Conservation (phyloP, 805 yeast species). For the Dipodascus albidus region DNA sequence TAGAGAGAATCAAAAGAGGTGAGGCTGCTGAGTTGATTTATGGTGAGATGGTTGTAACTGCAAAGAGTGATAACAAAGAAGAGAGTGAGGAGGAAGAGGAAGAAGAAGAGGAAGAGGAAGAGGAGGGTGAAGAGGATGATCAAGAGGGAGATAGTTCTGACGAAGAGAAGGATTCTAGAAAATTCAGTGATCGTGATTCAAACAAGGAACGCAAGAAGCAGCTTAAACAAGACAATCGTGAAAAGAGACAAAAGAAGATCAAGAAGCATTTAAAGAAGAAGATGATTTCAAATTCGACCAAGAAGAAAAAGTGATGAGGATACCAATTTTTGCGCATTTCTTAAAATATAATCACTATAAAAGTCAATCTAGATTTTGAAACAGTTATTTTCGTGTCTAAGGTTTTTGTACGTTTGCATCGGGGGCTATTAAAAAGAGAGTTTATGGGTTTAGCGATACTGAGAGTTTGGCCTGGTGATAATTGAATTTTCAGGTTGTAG, state of each 20-base stretch:
- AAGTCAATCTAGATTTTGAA: no score
- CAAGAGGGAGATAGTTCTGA: constrained; percentile 27
- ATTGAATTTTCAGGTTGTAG: no score
- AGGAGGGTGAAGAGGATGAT: constrained; percentile 21
- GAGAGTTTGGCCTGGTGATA: no score
- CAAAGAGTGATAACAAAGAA: constrained; percentile 15
- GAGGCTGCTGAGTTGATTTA: constrained; percentile 65
- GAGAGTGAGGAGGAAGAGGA: constrained; percentile 25
- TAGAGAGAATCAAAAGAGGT: constrained; percentile 61
- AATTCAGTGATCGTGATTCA: constrained; percentile 63
- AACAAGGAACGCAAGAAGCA: constrained; percentile 66
- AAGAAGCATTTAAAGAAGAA: constrained; percentile 77
- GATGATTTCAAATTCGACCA: constrained; percentile 42
- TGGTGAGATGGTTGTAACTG: constrained; percentile 19
- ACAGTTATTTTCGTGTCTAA: no score
- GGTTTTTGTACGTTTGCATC: no score
- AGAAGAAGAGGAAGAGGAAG: constrained; percentile 19
- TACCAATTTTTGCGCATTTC: no score
- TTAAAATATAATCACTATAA: no score
- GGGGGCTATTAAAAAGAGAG: no score
- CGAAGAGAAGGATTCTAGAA: constrained; percentile 37
- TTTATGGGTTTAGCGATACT: no score
- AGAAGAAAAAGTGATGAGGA: neutral
- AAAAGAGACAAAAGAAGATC: constrained; percentile 70
- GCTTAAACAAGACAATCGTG: constrained; percentile 67